Evolutionary conservation across 495 filamentous ascomycete species (phyloP).

Genomic region (Clohesyomyces aquaticus): DNA sequence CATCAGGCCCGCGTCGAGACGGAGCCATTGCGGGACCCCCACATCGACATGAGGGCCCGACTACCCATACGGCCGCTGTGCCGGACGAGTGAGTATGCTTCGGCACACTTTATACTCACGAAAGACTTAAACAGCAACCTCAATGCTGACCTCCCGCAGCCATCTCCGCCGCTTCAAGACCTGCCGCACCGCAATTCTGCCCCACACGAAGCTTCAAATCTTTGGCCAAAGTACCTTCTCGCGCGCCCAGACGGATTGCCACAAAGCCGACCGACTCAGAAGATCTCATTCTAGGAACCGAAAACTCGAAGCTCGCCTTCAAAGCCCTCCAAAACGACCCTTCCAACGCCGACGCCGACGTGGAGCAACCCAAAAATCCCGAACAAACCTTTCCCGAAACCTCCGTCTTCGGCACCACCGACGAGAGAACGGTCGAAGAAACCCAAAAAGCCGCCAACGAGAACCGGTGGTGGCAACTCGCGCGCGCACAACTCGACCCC

Average conservation of each 20-base stretch:
- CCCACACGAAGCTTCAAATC: neutral
- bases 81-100: constrained; percentile 29
- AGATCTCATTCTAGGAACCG: no score
- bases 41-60: constrained; percentile 36
- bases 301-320: no score
- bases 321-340: constrained; percentile 22
- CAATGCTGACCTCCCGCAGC: neutral
- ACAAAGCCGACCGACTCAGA: neutral
- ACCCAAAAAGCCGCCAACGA: neutral
- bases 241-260: neutral
- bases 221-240: no score
- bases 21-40: constrained; percentile 20
- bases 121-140: neutral
- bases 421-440: neutral
- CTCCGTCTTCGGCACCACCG: neutral
- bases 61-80: constrained; percentile 31
- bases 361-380: neutral
- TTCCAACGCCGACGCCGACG: neutral
- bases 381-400: neutral
- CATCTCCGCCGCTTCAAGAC: neutral
- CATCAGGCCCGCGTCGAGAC: neutral
- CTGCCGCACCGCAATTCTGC: neutral
- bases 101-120: no score
- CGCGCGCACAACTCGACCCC: constrained; percentile 63
- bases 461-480: neutral